Base-by-base conservation (phyloP, 352 stramenopile genomes). In the Phytophthora citrophthora region DNA sequence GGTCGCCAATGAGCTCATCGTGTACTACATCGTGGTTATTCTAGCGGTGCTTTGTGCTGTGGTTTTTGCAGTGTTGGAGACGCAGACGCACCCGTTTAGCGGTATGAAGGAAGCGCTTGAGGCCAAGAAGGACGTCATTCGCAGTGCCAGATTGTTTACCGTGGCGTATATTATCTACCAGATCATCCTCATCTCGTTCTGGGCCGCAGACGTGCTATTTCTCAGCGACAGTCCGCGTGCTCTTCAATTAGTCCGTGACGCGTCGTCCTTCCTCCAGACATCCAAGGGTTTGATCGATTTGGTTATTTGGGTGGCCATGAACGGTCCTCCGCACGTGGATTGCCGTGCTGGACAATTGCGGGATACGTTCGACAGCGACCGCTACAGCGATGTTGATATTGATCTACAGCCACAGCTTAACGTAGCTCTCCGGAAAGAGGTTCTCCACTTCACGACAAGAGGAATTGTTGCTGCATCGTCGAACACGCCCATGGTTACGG, bases 371-470 rank as follows among this genome's bases (percentile, higher is more conserved):
- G 74, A 83, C 40, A 79, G 56, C 7, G 74, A 90, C 51, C 68
- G 65, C 29, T 85, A 81, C 48, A 95, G 83, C 34, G 86, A 95
- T 48, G 68, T 93, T 3, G 82, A 93, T 43, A 88, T 95, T 36
- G 83, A 93, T 58, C 70, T 93, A 0, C 79, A 95, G 65, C 86
- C 86, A 4, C 88, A 97, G 52, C 72, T 97, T 20, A 97, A 97
- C 61, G 76, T 91, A 2, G 89, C 84, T 10, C 51, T 97, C 49
- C 81, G 89, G 5, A 95, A 94, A 53, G 89, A 97, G 64, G 88
- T 97, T 40, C 81, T 97, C 41, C 86, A 94, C 45, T 97, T 95
- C 48, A 95, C 89, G 15, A 96, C 88, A 2, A 81, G 86, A 40
- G 89, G 89, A 6, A 84, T 96, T 20, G 86, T 95, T 2, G 86